Evolutionary conservation across 2,329 filamentous ascomycete species (phyloP).

Genomic region (Huntiella omanensis): DNA sequence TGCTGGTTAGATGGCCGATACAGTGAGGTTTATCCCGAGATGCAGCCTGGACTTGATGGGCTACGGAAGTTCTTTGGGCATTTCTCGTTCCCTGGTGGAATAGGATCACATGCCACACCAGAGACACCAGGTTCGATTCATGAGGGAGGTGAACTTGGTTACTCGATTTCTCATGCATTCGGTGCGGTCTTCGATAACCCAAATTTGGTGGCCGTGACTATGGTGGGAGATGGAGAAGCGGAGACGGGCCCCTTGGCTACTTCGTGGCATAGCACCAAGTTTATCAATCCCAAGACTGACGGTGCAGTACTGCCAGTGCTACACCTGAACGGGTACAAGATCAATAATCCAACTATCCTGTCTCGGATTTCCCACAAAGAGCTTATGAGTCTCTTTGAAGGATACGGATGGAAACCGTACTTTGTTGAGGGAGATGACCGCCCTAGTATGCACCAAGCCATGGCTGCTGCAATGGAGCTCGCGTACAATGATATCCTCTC

Average conservation of each 20-base stretch:
- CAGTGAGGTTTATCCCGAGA: slow-evolving; percentile 58
- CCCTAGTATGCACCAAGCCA: slow-evolving; percentile 62
- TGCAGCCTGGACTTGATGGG: slow-evolving; percentile 47
- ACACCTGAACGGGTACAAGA: slow-evolving; percentile 71
- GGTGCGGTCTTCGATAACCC: slow-evolving; percentile 61
- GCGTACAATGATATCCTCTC: slow-evolving; percentile 50
- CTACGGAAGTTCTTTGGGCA: slow-evolving; percentile 64
- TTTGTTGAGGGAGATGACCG: slow-evolving; percentile 62
- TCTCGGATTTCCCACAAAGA: slow-evolving; percentile 58
- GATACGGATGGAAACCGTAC: slow-evolving; percentile 64
- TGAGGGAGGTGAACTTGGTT: slow-evolving; percentile 68
- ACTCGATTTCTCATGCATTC: slow-evolving; percentile 62
- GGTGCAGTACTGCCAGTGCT: slow-evolving; percentile 61
- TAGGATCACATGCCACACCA: slow-evolving; percentile 60
- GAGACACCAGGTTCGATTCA: slow-evolving; percentile 63
- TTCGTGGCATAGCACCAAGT: slow-evolving; percentile 68
- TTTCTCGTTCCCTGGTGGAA: slow-evolving; percentile 65
- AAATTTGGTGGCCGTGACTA: slow-evolving; percentile 53
- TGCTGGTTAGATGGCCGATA: slow-evolving; percentile 63
- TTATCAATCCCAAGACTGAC: slow-evolving; percentile 60
- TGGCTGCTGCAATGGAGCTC: slow-evolving; percentile 57
- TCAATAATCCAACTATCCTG: slow-evolving; percentile 60
- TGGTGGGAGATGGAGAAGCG: slow-evolving; percentile 67
- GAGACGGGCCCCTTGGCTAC: slow-evolving; percentile 65
- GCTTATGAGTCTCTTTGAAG: slow-evolving; percentile 47